A percentile compares a stretch with the other conserved stretches of the same genome.
phyloP scores from a whole-genome alignment of 139 green algal species.

The Closterium sp. region DNA sequence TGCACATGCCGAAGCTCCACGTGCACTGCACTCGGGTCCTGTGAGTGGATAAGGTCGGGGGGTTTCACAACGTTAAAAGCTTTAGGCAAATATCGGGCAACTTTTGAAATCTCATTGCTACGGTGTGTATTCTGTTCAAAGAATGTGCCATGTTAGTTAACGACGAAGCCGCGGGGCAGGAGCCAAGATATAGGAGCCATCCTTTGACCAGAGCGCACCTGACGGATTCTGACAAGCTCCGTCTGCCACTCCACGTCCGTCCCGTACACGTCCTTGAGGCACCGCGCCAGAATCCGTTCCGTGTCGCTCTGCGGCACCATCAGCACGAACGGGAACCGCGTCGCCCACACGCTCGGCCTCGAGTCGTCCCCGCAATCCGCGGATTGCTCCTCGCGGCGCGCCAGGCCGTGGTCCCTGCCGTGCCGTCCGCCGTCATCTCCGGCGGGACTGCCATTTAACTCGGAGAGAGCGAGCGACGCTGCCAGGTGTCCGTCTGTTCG shows the following conservation, averaged over 20 bases:
- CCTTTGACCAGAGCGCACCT: background rate
- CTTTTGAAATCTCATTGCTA: background rate
- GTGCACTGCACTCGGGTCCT: background rate
- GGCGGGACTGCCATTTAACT: background rate
- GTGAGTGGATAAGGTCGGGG: background rate
- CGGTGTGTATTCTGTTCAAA: background rate
- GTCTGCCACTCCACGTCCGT: background rate
- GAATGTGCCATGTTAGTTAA: too few species aligned
- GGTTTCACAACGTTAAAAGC: too few species aligned
- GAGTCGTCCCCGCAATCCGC: background rate
- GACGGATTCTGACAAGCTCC: background rate
- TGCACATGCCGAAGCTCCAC: background rate
- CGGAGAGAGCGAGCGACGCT: background rate
- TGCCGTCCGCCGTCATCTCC: background rate
- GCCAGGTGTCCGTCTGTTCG: constrained; percentile 1
- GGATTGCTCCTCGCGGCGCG: background rate
- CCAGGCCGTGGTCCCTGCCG: background rate
- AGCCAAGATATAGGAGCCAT: background rate
- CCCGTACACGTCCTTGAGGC: background rate
- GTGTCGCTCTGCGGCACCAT: background rate
- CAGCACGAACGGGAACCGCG: background rate
- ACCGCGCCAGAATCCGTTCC: background rate
- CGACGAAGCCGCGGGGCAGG: background rate
- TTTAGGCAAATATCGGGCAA: too few species aligned
- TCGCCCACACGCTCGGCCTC: background rate